Evolutionary conservation across 2,329 filamentous ascomycete genomes (phyloP), one percentile per base, ranked within the genome.

Genomic region (Acrocalymma vagum): DNA sequence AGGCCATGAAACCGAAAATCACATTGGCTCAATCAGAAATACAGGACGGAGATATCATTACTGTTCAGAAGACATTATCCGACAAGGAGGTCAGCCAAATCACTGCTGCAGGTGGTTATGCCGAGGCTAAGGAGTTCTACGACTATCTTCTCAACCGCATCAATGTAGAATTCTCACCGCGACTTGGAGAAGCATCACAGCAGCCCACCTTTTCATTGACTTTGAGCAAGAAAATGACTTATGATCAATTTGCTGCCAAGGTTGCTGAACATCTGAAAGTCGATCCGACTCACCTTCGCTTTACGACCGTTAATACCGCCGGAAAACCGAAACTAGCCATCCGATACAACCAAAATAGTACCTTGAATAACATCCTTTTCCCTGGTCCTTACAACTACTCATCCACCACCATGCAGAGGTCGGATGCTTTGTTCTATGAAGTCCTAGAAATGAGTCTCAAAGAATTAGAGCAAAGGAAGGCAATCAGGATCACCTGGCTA

Each of bases 31-130:
- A 89, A 45, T 94, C 94, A 2, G 95, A 99, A 68, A 87, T 99
- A 16, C 93, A 97, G 66, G 93, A 99, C 60, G 94, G 94, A 32
- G 94, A 99, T 63, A 95, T 99, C 55, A 84, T 99, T 41, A 96
- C 92, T 64, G 96, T 97, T 73, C 94, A 99, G 67, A 82, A 83
- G 45, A 75, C 80, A 17, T 72, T 82, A 23, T 70, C 69, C 17
- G 78, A 80, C 14, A 77, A 77, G 44, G 75, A 78, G 57, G 38
- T 36, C 5, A 51, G 45, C 8, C 65, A 65, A 25, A 54, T 71
- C 15, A 55, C 53, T 3, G 58, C 63, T 6, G 37, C 59, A 4
- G 79, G 76, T 21, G 67, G 77, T 6, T 83, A 80, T 51, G 70
- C 70, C 10, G 90, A 95, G 61, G 90, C 90, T 2, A 84, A 85